Percentiles rank a stretch among this genome's conserved stretches.
These are phyloP conservation scores for Forsythia suspensa DNA, from an alignment of 257 asterid genomes.

Conservation along the genomic window DNA sequence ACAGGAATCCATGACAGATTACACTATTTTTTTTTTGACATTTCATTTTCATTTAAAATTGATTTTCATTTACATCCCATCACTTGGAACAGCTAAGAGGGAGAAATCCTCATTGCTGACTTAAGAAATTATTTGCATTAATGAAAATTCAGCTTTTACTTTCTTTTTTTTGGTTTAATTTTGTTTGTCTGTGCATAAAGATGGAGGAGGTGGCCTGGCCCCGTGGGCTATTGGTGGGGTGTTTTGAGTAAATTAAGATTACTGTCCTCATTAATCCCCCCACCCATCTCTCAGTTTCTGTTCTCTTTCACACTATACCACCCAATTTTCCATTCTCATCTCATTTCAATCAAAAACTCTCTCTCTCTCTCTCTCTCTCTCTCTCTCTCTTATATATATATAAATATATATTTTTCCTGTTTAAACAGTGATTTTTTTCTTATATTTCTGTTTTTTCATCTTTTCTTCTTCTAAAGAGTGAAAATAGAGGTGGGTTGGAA, in stretches of 20 bases:
- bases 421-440: slow-evolving; percentile 36
- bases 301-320: slow-evolving; percentile 31
- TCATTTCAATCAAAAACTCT: slow-evolving; percentile 6
- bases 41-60: background rate
- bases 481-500: slow-evolving; percentile 25
- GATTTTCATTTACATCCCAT: slow-evolving; percentile 16
- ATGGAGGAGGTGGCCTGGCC: slow-evolving; percentile 24
- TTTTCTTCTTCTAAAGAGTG: background rate
- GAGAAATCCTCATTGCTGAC: slow-evolving; percentile 21
- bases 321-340: slow-evolving; percentile 38
- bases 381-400: background rate
- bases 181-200: slow-evolving; percentile 10
- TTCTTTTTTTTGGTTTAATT: slow-evolving; percentile 4
- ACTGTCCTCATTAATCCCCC: slow-evolving; percentile 45
- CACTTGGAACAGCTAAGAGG: slow-evolving; percentile 21
- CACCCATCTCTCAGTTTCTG: slow-evolving; percentile 35
- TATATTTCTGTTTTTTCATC: slow-evolving; percentile 8
- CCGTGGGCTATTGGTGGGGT: slow-evolving; percentile 18
- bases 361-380: slow-evolving; percentile 1
- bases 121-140: slow-evolving; percentile 22
- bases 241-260: slow-evolving; percentile 43
- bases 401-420: too few species aligned
- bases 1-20: background rate
- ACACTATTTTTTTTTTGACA: background rate
- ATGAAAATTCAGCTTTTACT: slow-evolving; percentile 11